Percentiles rank a stretch among this genome's conserved stretches.
Conservation (phyloP, 176 grass and related monocot genomes). For the Cenchrus purpureus region DNA sequence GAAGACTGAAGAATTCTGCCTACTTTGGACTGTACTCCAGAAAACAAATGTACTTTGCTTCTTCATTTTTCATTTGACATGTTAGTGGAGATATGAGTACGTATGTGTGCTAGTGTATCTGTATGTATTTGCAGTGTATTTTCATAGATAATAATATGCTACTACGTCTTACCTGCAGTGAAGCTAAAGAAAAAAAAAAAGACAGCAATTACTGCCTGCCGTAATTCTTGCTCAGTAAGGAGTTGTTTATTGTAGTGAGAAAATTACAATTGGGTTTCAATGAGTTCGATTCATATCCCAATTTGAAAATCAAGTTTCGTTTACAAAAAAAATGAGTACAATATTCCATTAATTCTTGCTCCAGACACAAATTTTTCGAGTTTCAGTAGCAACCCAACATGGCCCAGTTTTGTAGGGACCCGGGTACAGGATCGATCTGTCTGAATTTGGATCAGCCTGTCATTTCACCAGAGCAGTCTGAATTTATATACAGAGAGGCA, state of each 20-base stretch:
- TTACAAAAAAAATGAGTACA: neutral
- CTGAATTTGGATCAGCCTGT: neutral
- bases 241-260: neutral
- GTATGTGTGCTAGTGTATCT: neutral
- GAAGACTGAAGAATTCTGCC: neutral
- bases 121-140: conserved; percentile 23
- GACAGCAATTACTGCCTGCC: neutral
- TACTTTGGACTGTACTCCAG: neutral
- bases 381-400: neutral
- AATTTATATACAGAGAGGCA: neutral
- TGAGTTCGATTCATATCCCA: neutral
- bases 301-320: neutral
- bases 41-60: neutral
- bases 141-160: neutral
- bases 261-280: neutral
- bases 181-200: neutral
- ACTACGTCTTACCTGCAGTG: neutral
- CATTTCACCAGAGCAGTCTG: neutral
- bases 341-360: neutral
- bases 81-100: neutral
- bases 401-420: neutral
- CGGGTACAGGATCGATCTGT: neutral
- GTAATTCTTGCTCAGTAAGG: neutral
- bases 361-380: neutral
- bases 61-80: neutral